Base-by-base conservation (phyloP, 495 filamentous ascomycete species). In the Jackrogersella multiformis region DNA sequence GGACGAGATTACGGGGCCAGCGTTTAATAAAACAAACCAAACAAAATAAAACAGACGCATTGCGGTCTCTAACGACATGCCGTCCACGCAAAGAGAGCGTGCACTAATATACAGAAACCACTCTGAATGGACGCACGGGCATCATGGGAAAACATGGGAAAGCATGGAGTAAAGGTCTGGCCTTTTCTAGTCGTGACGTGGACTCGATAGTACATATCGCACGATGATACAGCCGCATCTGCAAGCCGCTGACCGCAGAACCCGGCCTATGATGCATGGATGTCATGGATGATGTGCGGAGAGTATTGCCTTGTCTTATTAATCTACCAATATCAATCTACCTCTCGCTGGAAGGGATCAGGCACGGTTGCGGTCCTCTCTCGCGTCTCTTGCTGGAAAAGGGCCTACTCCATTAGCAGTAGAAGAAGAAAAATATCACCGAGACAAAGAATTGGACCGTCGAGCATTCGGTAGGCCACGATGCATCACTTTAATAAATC, bases 181-280 rank as follows among this genome's bases (percentile, higher is more conserved):
- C 56, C 61, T 53, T 57, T 38, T 53, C 53, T 42, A 58, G 45
- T 36, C 39, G 56, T 70, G 67, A 70, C 67, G 61, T 70, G 67
- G 67, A 70, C 53, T 61, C 15, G 45, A 66, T 58, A 42, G 57
- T 59, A 68, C 59, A 56, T 69, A 64, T 65, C 21, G 67, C 67
- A 56, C 63, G 53, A 63, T 71, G 68, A 67, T 71, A 71, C 68
- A 71, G 68, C 68, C 68, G 68, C 68, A 71, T 67, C 63, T 59
- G 63, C 68, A 62, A 61, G 63, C 57, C 58, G 68, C 68, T 70
- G 44, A 70, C 68, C 68, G 68, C 63, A 66, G 59, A 53, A 56
- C 48, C 51, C 61, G 60, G 48, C 48, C 26, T 30, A 44, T 51
- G 24, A 60, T 64, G 67, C 67, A 66, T 62, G 57, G 59, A 52